Evolutionary conservation across 106 monocot species (phyloP), one percentile per base, ranked within the genome.

Genomic region (Posidonia australis): DNA sequence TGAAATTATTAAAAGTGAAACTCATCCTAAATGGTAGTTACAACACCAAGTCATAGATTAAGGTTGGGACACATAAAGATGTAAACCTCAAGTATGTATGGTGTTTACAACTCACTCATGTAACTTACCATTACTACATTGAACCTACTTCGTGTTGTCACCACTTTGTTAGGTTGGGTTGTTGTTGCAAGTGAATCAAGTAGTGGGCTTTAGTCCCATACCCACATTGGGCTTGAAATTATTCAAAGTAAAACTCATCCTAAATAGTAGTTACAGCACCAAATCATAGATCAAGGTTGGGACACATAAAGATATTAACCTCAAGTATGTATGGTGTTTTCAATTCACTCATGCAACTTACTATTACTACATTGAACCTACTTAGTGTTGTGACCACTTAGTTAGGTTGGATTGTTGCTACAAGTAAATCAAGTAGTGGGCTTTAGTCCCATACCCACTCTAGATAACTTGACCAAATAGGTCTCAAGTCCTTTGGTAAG

Each of bases 351-450:
- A 54, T 5, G 54, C n/a, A 54, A 25, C 24, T 54, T 54, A 19
- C 20, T 54, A 54, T 60, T 60, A 30, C 31, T 27, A 60, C 31
- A 60, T 60, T 36, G 31, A 60, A 60, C 31, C 59, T 16, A 60
- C n/a, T 60, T 60, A 9, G 0, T 60, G 59, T 23, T 23, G 28
- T 60, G 26, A 28, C 17, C 59, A 36, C 59, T 60, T 12, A 29
- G 26, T 60, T 18, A 0, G 28, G 59, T 17, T 60, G 28, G 13
- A 32, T 36, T 63, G 24, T 14, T 1, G 44, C 1, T 44, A 0
- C 19, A 44, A 1, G 1, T 29, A 13, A 63, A 23, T 54, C 44
- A 19, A 0, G 12, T 0, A 63, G 12, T 63, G 44, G 44, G 30
- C 28, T 31, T 60, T 27, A 60, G 31, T 32, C 30, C 30, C 59